phyloP scores from a whole-genome alignment of 73 alveolate genomes.

The Breviolum minutum region DNA sequence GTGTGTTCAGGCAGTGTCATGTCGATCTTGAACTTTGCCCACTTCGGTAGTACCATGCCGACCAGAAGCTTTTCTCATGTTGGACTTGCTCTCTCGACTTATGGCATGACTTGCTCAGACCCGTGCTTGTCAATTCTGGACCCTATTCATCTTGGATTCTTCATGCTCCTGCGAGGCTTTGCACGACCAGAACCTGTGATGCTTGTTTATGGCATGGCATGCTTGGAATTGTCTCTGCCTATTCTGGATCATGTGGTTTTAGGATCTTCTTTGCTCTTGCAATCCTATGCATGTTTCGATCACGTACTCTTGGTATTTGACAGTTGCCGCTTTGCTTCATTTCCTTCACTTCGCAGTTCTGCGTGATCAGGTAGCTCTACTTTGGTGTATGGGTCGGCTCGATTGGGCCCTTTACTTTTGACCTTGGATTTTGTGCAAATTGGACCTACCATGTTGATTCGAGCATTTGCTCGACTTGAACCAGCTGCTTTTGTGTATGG shows the following conservation, averaged over 20 bases:
- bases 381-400: conserved; percentile 39
- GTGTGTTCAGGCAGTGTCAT: conserved; percentile 39
- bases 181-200: neutral
- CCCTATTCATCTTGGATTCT: conserved; percentile 13
- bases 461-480: conserved; percentile 43
- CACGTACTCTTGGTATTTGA: conserved; percentile 61
- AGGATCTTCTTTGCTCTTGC: neutral
- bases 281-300: conserved; percentile 38
- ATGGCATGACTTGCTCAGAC: conserved; percentile 32
- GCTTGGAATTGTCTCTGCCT: neutral
- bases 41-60: conserved; percentile 18
- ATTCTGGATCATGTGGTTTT: conserved; percentile 41
- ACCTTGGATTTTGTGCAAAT: conserved; percentile 47
- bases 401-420: neutral
- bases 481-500: neutral
- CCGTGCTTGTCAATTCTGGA: neutral
- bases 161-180: neutral
- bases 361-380: conserved; percentile 29
- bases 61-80: neutral
- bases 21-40: conserved; percentile 40
- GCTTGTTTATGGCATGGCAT: conserved; percentile 30
- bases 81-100: conserved; percentile 30
- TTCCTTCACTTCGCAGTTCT: neutral
- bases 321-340: conserved; percentile 85
- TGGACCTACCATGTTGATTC: neutral